Evolutionary conservation across 2,329 filamentous ascomycete genomes (phyloP).

Genomic region (Phaeosphaeriaceae sp.): DNA sequence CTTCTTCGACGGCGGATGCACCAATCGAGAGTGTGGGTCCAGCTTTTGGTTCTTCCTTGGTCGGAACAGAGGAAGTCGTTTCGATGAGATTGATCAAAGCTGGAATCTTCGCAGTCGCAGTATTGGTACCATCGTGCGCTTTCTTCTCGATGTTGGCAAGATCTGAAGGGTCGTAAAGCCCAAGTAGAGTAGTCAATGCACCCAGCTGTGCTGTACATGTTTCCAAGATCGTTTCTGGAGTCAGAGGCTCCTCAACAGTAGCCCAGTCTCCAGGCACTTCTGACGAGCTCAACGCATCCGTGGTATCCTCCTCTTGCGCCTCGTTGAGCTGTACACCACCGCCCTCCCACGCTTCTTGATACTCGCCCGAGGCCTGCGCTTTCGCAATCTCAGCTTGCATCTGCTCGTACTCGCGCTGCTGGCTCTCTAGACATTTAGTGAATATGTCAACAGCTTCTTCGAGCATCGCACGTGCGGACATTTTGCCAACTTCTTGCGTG

Average conservation of each 20-base stretch:
- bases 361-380: conserved; percentile 31
- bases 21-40: conserved; percentile 44
- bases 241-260: conserved; percentile 70
- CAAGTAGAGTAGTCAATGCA: conserved; percentile 54
- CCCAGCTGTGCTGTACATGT: conserved; percentile 69
- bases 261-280: conserved; percentile 67
- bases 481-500: conserved; percentile 46
- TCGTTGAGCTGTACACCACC: conserved; percentile 9
- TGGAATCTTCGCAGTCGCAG: conserved; percentile 62
- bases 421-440: conserved; percentile 56
- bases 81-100: conserved; percentile 55
- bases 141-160: conserved; percentile 62
- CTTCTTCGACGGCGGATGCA: conserved; percentile 22
- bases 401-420: conserved; percentile 56
- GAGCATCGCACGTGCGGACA: conserved; percentile 60
- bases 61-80: conserved; percentile 20
- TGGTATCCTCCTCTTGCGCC: conserved; percentile 25
- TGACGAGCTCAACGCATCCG: conserved; percentile 34
- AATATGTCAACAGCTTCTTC: conserved; percentile 69
- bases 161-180: conserved; percentile 57
- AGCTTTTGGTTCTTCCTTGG: conserved; percentile 34
- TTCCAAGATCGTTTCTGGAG: conserved; percentile 69
- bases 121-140: conserved; percentile 61
- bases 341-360: conserved; percentile 28
- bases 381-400: conserved; percentile 42